A percentile compares a stretch with the other conserved stretches of the same genome.
These are phyloP conservation scores for Pezicula rhizophila DNA, from an alignment of 2,329 filamentous ascomycete genomes.

Conservation along the genomic window DNA sequence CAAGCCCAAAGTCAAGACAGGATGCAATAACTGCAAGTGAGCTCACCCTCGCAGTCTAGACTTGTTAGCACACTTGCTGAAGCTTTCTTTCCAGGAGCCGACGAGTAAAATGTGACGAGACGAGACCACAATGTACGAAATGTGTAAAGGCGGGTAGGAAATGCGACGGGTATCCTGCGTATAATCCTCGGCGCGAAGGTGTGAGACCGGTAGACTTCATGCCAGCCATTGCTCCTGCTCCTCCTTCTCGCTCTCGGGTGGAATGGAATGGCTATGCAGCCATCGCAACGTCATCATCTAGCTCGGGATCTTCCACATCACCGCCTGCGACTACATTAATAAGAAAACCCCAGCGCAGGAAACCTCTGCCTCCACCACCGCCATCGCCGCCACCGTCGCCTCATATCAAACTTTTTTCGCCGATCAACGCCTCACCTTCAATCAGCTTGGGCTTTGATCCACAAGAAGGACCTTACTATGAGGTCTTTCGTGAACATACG, in stretches of 20 bases:
- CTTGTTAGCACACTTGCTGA: conserved; percentile 8
- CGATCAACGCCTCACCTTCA: neutral
- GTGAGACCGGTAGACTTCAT: neutral
- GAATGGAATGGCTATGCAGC: neutral
- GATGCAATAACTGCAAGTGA: conserved; percentile 64
- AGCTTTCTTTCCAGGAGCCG: conserved; percentile 38
- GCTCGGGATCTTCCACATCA: conserved; percentile 8
- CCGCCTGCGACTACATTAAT: neutral
- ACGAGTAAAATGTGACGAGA: conserved; percentile 62
- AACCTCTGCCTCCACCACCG: conserved; percentile 27
- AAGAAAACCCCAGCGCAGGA: neutral
- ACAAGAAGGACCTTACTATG: conserved; percentile 53
- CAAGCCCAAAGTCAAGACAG: conserved; percentile 54
- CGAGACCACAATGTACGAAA: conserved; percentile 52
- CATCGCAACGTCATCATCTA: conserved; percentile 1
- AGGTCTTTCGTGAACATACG: conserved; percentile 55
- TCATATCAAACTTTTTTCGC: neutral
- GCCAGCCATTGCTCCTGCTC: neutral
- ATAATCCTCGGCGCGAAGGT: conserved; percentile 15
- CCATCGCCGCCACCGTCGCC: neutral
- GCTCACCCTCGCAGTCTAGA: conserved; percentile 24
- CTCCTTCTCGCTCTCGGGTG: neutral
- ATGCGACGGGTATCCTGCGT: conserved; percentile 53
- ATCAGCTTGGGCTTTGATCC: conserved; percentile 42
- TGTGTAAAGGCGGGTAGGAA: conserved; percentile 52